Evolutionary conservation across 306 rosid genomes (phyloP).

Genomic region (Cicer yamashitae): DNA sequence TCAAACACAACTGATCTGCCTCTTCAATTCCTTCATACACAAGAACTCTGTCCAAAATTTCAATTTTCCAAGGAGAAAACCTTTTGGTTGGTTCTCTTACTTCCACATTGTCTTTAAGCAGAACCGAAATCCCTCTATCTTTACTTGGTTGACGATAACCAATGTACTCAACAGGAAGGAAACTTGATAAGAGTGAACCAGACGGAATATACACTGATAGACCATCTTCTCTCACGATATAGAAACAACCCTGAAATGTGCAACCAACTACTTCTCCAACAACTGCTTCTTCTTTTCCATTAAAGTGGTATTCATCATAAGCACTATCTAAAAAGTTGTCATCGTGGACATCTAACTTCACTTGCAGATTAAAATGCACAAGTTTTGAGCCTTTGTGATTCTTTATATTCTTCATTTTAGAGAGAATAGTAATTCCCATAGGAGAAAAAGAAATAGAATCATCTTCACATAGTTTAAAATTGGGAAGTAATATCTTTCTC

Average conservation of each 20-base stretch:
- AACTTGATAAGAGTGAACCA: slow-evolving; percentile 62
- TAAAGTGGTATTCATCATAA: slow-evolving; percentile 45
- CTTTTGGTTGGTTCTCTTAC: slow-evolving; percentile 52
- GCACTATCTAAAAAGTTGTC: slow-evolving; percentile 63
- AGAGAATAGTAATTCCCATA: slow-evolving; percentile 76
- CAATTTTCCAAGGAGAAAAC: slow-evolving; percentile 74
- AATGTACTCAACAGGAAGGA: slow-evolving; percentile 68
- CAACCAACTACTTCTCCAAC: slow-evolving; percentile 87
- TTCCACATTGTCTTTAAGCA: slow-evolving; percentile 56
- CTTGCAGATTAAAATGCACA: slow-evolving; percentile 70
- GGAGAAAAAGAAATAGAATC: slow-evolving; percentile 80
- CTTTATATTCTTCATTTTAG: slow-evolving; percentile 51
- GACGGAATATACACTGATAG: slow-evolving; percentile 86
- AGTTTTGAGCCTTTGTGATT: slow-evolving; percentile 61
- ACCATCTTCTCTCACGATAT: slow-evolving; percentile 81
- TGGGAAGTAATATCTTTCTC: slow-evolving; percentile 75
- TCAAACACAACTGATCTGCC: slow-evolving; percentile 80
- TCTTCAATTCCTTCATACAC: slow-evolving; percentile 77
- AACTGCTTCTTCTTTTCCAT: slow-evolving; percentile 62
- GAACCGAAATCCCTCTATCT: slow-evolving; percentile 50
- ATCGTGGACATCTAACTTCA: slow-evolving; percentile 60
- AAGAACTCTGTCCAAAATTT: slow-evolving; percentile 87
- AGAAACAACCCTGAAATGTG: slow-evolving; percentile 76
- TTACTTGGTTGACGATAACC: slow-evolving; percentile 61
- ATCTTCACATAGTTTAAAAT: slow-evolving; percentile 58